Percentiles rank a stretch among this genome's conserved stretches.
phyloP scores from a whole-genome alignment of 495 filamentous ascomycete species.

The Talaromyces stipitatus region DNA sequence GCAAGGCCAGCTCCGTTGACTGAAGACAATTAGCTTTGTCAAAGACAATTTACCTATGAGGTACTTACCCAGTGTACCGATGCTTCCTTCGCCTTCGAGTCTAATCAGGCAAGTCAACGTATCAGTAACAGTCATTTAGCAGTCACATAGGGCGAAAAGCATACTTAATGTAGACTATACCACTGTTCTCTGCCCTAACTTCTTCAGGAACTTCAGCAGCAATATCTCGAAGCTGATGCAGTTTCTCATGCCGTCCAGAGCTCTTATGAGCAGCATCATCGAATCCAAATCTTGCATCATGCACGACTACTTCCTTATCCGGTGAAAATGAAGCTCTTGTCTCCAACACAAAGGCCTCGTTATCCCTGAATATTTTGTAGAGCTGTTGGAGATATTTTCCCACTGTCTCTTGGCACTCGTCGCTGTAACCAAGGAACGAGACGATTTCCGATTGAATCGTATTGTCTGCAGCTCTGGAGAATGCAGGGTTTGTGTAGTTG shows the following conservation, averaged over 20 bases:
- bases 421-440: constrained; percentile 44
- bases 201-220: constrained; percentile 48
- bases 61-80: constrained; percentile 56
- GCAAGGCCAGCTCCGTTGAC: constrained; percentile 87
- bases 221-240: constrained; percentile 51
- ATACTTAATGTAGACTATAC: constrained; percentile 66
- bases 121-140: background rate
- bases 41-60: background rate
- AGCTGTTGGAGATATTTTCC: constrained; percentile 45
- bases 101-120: constrained; percentile 15
- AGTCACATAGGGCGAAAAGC: background rate
- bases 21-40: constrained; percentile 8
- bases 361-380: constrained; percentile 53
- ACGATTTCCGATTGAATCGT: constrained; percentile 33
- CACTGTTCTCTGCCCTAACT: constrained; percentile 57
- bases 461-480: constrained; percentile 20
- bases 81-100: constrained; percentile 41
- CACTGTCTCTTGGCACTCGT: constrained; percentile 33
- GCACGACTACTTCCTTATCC: constrained; percentile 37
- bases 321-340: constrained; percentile 34
- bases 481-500: constrained; percentile 34
- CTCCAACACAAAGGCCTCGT: constrained; percentile 59
- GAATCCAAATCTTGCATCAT: constrained; percentile 53
- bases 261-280: constrained; percentile 73
- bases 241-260: constrained; percentile 52